Evolutionary conservation across 1,139 yeast species (phyloP).

Genomic region (Saccharomyces hybrid): DNA sequence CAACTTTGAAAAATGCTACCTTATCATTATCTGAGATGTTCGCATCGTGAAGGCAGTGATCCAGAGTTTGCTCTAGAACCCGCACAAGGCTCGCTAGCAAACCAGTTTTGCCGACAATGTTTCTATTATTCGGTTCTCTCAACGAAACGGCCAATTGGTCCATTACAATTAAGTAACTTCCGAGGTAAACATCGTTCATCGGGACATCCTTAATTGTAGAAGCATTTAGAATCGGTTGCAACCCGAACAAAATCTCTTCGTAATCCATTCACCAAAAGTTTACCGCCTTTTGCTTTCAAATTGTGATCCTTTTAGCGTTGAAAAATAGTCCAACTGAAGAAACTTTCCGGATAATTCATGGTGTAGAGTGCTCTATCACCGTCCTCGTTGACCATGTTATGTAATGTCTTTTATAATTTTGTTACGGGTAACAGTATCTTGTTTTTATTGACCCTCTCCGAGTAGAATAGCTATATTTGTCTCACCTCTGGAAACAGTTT

Average conservation of each 20-base stretch:
- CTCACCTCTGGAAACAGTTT: too few species aligned
- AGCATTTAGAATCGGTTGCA: constrained; percentile 25
- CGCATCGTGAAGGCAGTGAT: constrained; percentile 10
- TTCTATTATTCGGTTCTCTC: constrained; percentile 26
- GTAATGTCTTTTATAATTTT: too few species aligned
- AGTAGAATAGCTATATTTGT: too few species aligned
- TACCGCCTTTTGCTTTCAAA: too few species aligned
- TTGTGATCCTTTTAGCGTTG: too few species aligned
- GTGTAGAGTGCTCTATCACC: too few species aligned
- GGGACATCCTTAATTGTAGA: constrained; percentile 12
- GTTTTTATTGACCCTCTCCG: too few species aligned
- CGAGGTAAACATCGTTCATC: constrained; percentile 12
- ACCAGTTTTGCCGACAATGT: constrained; percentile 25
- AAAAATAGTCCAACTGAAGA: too few species aligned
- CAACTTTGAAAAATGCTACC: constrained; percentile 14
- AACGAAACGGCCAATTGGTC: constrained; percentile 28
- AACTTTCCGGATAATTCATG: too few species aligned
- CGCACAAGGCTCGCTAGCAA: constrained; percentile 16
- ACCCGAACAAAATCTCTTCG: constrained; percentile 25
- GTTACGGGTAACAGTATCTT: too few species aligned
- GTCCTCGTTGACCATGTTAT: too few species aligned
- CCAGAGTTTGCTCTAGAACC: constrained; percentile 12
- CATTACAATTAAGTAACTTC: constrained; percentile 16
- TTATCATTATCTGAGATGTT: not conserved
- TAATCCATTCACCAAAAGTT: constrained; percentile 22